Evolutionary conservation across 1,139 yeast genomes (phyloP).

Genomic region (Saccharomyces hybrid): DNA sequence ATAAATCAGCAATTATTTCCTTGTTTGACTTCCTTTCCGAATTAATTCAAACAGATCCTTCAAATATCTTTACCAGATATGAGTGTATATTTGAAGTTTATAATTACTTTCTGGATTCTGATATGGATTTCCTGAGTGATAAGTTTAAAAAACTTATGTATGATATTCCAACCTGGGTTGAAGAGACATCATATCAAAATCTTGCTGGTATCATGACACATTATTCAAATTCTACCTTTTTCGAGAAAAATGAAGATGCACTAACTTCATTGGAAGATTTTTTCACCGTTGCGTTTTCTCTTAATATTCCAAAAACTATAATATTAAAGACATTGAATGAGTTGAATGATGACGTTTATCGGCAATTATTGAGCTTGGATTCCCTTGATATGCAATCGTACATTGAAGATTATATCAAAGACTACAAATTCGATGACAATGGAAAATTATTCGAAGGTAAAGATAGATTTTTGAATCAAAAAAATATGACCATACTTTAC

Average conservation of each 20-base stretch:
- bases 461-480: neutral
- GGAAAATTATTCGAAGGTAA: neutral
- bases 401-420: slow-evolving; percentile 28
- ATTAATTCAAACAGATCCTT: slow-evolving; percentile 21
- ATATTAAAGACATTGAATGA: slow-evolving; percentile 19
- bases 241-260: slow-evolving; percentile 16
- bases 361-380: slow-evolving; percentile 13
- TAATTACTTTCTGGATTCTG: slow-evolving; percentile 24
- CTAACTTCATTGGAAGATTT: slow-evolving; percentile 29
- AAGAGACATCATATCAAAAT: slow-evolving; percentile 23
- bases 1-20: slow-evolving; percentile 7
- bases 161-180: slow-evolving; percentile 31
- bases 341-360: slow-evolving; percentile 14
- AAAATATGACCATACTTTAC: neutral
- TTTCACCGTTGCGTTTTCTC: slow-evolving; percentile 19
- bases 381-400: slow-evolving; percentile 29
- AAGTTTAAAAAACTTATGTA: slow-evolving; percentile 30
- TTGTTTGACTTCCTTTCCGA: slow-evolving; percentile 7
- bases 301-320: slow-evolving; percentile 14
- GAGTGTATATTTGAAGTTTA: slow-evolving; percentile 27
- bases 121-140: slow-evolving; percentile 12
- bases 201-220: slow-evolving; percentile 27
- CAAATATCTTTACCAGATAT: slow-evolving; percentile 16
- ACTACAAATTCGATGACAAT: slow-evolving; percentile 23
- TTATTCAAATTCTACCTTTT: slow-evolving; percentile 27